phyloP scores from a whole-genome alignment of 139 green algal genomes.

The Closterium sp. region DNA sequence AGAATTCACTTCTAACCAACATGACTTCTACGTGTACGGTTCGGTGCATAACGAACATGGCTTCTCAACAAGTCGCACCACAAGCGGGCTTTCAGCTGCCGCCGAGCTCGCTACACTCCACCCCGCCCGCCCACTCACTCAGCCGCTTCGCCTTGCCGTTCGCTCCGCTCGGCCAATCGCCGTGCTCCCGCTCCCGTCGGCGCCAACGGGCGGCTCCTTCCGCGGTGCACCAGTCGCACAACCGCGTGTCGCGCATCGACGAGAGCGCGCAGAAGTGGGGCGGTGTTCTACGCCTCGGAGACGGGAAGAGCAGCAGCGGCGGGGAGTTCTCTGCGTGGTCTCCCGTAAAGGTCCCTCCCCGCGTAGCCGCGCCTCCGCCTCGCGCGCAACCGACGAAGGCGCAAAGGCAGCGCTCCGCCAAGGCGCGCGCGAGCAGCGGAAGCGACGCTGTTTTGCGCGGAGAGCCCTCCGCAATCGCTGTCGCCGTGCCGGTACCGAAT shows the following conservation, averaged over 20 bases:
- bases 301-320: background rate
- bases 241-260: background rate
- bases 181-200: background rate
- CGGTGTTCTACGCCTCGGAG: background rate
- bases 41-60: background rate
- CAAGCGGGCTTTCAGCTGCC: background rate
- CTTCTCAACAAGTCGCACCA: background rate
- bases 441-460: background rate
- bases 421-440: background rate
- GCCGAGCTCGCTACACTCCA: background rate
- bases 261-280: background rate
- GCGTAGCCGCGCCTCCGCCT: background rate
- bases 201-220: background rate
- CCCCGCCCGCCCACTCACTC: background rate
- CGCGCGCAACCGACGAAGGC: background rate
- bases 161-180: background rate
- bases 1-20: too few relatives aligned
- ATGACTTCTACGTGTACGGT: too few relatives aligned
- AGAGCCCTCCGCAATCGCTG: background rate
- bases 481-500: background rate
- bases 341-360: background rate
- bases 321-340: background rate
- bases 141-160: background rate
- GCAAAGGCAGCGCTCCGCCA: background rate
- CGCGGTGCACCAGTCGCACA: background rate